Conservation (phyloP, 2,329 filamentous ascomycete species). For the Trichoderma atrobrunneum region DNA sequence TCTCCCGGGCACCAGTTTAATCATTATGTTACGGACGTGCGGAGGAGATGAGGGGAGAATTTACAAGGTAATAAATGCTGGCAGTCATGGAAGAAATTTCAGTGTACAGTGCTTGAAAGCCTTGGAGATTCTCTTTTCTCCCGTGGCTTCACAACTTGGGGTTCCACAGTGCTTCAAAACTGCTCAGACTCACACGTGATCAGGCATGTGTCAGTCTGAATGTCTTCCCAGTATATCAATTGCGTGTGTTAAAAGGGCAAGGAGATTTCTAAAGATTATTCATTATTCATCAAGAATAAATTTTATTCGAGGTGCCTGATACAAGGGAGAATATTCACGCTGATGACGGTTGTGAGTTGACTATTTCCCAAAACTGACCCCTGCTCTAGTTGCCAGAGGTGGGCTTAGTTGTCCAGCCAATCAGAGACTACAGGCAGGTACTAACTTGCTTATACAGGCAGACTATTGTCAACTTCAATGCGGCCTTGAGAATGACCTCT, state of each 20-base stretch:
- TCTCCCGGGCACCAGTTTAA: neutral
- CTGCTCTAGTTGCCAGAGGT: neutral
- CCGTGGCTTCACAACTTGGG: neutral
- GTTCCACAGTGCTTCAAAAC: neutral
- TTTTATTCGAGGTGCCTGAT: too few relatives aligned
- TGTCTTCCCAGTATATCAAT: neutral
- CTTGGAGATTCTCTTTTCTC: neutral
- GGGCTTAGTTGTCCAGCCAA: conserved; percentile 5
- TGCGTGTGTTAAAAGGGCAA: neutral
- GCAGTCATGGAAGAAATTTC: neutral
- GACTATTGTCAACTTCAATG: neutral
- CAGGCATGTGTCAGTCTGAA: neutral
- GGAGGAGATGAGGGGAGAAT: neutral
- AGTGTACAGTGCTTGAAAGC: neutral
- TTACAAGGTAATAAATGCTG: neutral
- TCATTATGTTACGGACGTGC: neutral
- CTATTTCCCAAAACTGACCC: neutral
- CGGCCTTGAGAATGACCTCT: neutral
- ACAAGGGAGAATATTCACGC: neutral
- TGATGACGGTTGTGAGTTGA: neutral
- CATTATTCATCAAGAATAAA: neutral
- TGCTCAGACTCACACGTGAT: neutral
- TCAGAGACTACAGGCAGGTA: neutral
- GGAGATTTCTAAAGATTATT: neutral
- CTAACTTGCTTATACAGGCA: neutral